phyloP scores from a whole-genome alignment of 2,329 filamentous ascomycete genomes.

The Acarospora socialis region DNA sequence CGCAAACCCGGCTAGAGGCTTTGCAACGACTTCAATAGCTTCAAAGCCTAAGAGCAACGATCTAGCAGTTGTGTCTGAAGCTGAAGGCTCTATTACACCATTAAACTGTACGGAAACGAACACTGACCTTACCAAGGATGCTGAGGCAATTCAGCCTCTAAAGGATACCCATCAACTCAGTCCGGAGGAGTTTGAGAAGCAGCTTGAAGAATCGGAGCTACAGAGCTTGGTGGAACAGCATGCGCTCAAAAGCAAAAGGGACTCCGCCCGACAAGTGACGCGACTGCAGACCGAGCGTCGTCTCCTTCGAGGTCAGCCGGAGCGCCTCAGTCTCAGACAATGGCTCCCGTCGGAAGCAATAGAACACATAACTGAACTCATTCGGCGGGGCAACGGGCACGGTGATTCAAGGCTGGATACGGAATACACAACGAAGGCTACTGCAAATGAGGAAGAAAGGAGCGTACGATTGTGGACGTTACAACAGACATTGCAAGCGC shows the following conservation, averaged over 20 bases:
- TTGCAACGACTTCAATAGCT: constrained; percentile 84
- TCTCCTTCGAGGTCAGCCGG: constrained; percentile 64
- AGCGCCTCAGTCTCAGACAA: constrained; percentile 54
- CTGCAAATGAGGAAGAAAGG: constrained; percentile 58
- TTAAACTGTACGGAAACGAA: constrained; percentile 10
- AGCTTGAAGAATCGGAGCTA: constrained; percentile 80
- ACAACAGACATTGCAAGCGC: constrained; percentile 52
- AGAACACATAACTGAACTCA: constrained; percentile 61
- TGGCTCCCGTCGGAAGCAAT: constrained; percentile 73
- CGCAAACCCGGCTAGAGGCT: constrained; percentile 77
- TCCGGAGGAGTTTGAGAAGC: constrained; percentile 78
- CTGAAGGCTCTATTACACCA: neutral
- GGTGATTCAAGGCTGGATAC: constrained; percentile 2
- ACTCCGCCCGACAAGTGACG: constrained; percentile 59
- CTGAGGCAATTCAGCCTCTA: constrained; percentile 21
- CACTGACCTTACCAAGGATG: constrained; percentile 10
- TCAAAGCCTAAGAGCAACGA: constrained; percentile 55
- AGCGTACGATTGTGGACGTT: constrained; percentile 73
- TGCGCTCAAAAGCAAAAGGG: constrained; percentile 61
- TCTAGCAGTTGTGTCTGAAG: constrained; percentile 12
- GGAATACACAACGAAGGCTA: neutral
- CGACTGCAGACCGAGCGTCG: constrained; percentile 77
- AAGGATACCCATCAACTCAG: constrained; percentile 39
- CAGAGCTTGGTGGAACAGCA: constrained; percentile 78
- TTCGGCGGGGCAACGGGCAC: constrained; percentile 46